These are phyloP conservation scores for Symbiodinium pilosum DNA, from an alignment of 73 alveolate species.

Conservation along the genomic window DNA sequence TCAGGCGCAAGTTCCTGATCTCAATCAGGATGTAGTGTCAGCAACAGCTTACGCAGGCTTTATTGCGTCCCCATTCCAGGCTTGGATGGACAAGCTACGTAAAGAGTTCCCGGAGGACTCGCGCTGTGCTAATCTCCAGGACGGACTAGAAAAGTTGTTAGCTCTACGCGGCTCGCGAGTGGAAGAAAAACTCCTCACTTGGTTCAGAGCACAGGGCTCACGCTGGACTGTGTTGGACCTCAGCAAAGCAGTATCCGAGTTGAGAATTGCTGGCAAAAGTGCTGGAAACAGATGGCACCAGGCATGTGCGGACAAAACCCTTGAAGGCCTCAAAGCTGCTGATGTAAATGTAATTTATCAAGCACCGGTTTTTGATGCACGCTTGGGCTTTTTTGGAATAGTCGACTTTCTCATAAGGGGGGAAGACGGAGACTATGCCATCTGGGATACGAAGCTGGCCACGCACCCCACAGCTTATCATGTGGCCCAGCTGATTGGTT, in stretches of 20 bases:
- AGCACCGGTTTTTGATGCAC: slow-evolving; percentile 27
- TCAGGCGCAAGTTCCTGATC: too few relatives aligned
- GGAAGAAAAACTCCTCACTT: not conserved
- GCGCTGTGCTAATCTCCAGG: not conserved
- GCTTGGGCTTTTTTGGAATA: slow-evolving; percentile 22
- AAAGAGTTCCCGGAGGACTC: slow-evolving; percentile 32
- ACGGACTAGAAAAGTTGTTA: not conserved
- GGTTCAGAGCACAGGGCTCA: slow-evolving; percentile 4
- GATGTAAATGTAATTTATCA: slow-evolving; percentile 30
- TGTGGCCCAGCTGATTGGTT: slow-evolving; percentile 40
- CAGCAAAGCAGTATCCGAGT: not conserved
- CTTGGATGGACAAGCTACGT: slow-evolving; percentile 35
- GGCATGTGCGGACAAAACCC: not conserved
- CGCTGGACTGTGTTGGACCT: slow-evolving; percentile 23
- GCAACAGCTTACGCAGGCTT: slow-evolving; percentile 34
- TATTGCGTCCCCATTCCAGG: not conserved
- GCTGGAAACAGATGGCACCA: not conserved
- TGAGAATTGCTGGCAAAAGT: not conserved
- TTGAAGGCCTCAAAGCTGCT: not conserved
- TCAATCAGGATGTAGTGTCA: not conserved
- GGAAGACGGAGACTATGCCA: not conserved
- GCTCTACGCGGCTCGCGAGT: not conserved
- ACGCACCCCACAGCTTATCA: slow-evolving; percentile 1
- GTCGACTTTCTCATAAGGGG: slow-evolving; percentile 29
- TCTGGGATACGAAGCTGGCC: slow-evolving; percentile 59